Evolutionary conservation across 805 yeast species (phyloP), one percentile per base, ranked within the genome.

Genomic region (Sugiyamaella lignohabitans): DNA sequence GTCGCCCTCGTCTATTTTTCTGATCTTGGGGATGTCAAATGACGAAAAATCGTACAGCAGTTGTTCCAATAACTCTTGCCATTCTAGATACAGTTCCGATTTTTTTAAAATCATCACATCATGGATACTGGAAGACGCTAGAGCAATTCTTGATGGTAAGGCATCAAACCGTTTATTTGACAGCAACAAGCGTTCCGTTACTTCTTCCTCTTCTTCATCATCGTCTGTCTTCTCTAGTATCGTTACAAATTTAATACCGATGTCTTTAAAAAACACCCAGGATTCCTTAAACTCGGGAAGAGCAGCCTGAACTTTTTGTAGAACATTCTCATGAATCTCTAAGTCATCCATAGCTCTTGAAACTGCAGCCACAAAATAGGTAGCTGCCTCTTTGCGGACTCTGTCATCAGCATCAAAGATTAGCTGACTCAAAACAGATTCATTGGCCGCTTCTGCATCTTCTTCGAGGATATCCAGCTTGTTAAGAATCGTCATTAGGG

Each of bases 401-500:
- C 52, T 64, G 48, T 58, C 54, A 40, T 65, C 66, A n/a, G 49
- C 42, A 40, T 67, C 70, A 47, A 63, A 63, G 17, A 62, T 60
- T 38, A 78, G 60, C 20, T 73, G 65, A n/a, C 70, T 56, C 5
- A 80, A 57, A 27, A 27, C 32, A 8, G 8, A 8, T 8, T 27
- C 32, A 27, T 27, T 27, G 30, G 58, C 52, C n/a, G 68, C 54
- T 34, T 74, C 64, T 49, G 84, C 87, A 2, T 68, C 71, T 20
- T 78, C 79, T 37, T 78, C 84, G 34, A 88, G 63, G 54, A 79
- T 82, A 0, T 89, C 91, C 18, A 76, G 63, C 35, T 72, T 71
- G 10, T 75, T 67, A 10, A 86, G 67, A 51, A 79, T 84, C 17
- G 69, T 66, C 18, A 86, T 65, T 1, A 86, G 66, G 18, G 66